Percentiles rank a stretch among this genome's conserved stretches.
phyloP scores from a whole-genome alignment of 2,329 filamentous ascomycete genomes.

The Tolypocladium pustulatum region DNA sequence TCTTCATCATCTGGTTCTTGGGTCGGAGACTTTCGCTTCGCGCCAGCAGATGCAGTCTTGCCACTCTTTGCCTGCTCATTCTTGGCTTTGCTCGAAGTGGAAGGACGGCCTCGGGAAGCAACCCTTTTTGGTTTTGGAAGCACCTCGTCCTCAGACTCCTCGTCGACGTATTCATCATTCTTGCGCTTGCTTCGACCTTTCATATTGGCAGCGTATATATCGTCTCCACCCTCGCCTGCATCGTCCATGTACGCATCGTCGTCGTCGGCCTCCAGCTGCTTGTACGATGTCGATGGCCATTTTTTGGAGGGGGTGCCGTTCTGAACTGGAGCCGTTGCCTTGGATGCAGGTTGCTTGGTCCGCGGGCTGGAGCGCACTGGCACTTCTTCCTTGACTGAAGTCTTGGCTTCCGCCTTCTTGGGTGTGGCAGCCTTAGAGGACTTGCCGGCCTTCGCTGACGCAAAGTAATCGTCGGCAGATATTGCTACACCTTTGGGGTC shows the following conservation, averaged over 20 bases:
- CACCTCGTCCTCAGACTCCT: slow-evolving; percentile 62
- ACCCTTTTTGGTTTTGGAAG: slow-evolving; percentile 49
- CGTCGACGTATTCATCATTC: slow-evolving; percentile 66
- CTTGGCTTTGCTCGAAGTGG: slow-evolving; percentile 9
- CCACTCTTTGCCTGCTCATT: slow-evolving; percentile 17
- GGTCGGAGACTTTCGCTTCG: slow-evolving; percentile 49
- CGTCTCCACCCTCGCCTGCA: slow-evolving; percentile 60
- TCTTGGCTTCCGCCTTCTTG: slow-evolving; percentile 28
- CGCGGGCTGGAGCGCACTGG: slow-evolving; percentile 44
- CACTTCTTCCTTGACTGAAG: slow-evolving; percentile 26
- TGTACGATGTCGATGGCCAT: slow-evolving; percentile 27
- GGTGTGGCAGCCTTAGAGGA: slow-evolving; percentile 22
- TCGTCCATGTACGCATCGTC: slow-evolving; percentile 55
- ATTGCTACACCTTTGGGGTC: slow-evolving; percentile 39
- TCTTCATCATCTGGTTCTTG: slow-evolving; percentile 45
- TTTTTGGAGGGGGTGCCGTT: slow-evolving; percentile 28
- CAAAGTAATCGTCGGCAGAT: slow-evolving; percentile 48
- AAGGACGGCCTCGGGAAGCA: slow-evolving; percentile 29
- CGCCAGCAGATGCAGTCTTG: slow-evolving; percentile 23
- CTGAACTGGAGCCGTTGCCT: slow-evolving; percentile 14
- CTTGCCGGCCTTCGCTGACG: slow-evolving; percentile 32
- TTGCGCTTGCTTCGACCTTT: slow-evolving; percentile 56
- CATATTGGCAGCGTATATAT: slow-evolving; percentile 70
- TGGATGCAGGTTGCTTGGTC: slow-evolving; percentile 27
- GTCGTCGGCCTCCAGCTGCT: slow-evolving; percentile 32